Evolutionary conservation across 106 monocot genomes (phyloP).

Genomic region (Vanilla planifolia): DNA sequence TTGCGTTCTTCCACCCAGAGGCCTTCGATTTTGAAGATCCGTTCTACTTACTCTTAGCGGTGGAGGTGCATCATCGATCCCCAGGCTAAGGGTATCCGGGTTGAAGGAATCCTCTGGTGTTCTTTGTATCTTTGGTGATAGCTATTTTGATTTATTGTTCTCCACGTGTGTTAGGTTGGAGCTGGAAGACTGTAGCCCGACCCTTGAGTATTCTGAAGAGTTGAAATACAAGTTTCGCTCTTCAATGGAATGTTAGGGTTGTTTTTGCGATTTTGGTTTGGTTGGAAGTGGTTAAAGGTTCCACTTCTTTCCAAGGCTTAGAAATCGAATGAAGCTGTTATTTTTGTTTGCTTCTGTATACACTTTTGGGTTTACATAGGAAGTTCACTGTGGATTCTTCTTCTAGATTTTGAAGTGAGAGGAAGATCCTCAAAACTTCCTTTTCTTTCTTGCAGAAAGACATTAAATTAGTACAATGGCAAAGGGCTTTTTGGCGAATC

Average conservation of each 20-base stretch:
- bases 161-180: neutral
- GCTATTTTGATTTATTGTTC: neutral
- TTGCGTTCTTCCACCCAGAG: too few species aligned
- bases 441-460: neutral
- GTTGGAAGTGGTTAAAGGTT: conserved; percentile 4
- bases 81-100: too few species aligned
- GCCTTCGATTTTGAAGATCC: too few species aligned
- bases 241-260: neutral
- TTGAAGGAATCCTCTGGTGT: too few species aligned
- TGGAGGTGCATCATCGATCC: too few species aligned
- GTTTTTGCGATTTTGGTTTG: conserved; percentile 17
- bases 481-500: neutral
- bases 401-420: neutral
- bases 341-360: neutral
- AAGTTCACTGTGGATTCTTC: neutral
- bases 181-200: neutral
- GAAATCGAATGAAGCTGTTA: conserved; percentile 1
- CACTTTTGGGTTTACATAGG: neutral
- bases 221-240: neutral
- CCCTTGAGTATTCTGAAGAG: neutral
- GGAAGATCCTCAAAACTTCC: neutral
- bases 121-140: neutral
- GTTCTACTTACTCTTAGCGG: too few species aligned
- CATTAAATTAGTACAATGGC: neutral
- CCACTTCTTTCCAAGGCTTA: neutral